Conservation (phyloP, 371 early-diverging fungal genomes). For the Mortierella sp. region DNA sequence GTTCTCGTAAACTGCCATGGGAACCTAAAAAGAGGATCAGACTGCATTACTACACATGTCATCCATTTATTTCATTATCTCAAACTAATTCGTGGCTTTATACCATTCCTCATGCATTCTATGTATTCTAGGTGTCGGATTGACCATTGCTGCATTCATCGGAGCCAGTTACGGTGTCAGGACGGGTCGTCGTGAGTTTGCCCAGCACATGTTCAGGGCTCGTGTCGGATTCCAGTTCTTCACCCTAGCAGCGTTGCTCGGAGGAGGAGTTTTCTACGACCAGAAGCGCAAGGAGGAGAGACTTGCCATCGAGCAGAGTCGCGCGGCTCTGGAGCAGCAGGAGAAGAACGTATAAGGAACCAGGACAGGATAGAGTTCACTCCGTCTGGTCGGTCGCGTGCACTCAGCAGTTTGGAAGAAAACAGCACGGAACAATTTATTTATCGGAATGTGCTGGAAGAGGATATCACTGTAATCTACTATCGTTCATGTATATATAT, state of each 20-base stretch:
- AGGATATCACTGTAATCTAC: too few species aligned
- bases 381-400: too few species aligned
- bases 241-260: constrained; percentile 48
- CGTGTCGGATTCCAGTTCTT: constrained; percentile 56
- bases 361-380: too few species aligned
- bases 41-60: background rate
- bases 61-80: background rate
- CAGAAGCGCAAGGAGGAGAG: constrained; percentile 55
- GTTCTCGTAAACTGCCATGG: background rate
- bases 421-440: too few species aligned
- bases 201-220: constrained; percentile 56
- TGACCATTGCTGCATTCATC: constrained; percentile 53
- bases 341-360: constrained; percentile 21
- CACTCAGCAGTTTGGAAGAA: too few species aligned
- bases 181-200: constrained; percentile 54
- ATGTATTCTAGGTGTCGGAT: constrained; percentile 34
- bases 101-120: background rate
- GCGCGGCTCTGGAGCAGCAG: constrained; percentile 24
- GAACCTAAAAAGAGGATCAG: too few species aligned
- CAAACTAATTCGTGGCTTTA: background rate
- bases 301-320: constrained; percentile 30
- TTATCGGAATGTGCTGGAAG: too few species aligned
- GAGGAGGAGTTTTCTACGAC: constrained; percentile 51
- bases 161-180: constrained; percentile 55
- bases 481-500: too few species aligned